Evolutionary conservation across 305 asterid species (phyloP).

Genomic region (Fraxinus angustifolia): DNA sequence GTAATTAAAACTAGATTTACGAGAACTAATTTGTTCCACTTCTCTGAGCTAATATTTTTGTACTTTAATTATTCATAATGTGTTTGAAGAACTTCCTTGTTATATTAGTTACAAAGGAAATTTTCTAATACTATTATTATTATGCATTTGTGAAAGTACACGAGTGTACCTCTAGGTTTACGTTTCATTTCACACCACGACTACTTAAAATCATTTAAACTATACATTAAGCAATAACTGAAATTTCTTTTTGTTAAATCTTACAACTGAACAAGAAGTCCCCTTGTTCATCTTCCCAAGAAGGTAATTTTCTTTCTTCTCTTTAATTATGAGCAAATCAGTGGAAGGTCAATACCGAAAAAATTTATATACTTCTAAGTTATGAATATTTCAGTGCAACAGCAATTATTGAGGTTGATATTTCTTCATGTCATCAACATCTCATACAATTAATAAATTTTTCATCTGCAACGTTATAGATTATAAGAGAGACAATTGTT

Average conservation of each 20-base stretch:
- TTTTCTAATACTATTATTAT: background rate
- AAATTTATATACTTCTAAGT: background rate
- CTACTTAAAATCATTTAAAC: background rate
- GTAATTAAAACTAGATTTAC: background rate
- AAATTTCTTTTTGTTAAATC: background rate
- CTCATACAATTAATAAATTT: background rate
- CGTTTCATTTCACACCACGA: background rate
- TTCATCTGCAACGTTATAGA: background rate
- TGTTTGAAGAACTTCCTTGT: background rate
- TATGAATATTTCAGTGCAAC: background rate
- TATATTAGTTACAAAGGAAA: background rate
- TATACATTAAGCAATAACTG: background rate
- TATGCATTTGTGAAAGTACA: background rate
- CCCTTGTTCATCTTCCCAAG: background rate
- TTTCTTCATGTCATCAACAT: background rate
- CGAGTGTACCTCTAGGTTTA: background rate
- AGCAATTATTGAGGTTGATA: background rate
- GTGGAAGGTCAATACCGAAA: background rate
- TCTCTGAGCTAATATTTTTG: background rate
- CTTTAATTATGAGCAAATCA: background rate
- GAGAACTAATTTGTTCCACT: background rate
- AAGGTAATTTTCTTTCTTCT: background rate
- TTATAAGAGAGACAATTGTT: background rate
- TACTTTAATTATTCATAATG: background rate
- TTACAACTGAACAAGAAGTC: background rate